These are phyloP conservation scores for Termitomyces titanicus DNA, from an alignment of 768 basidiomycete genomes.

Conservation along the genomic window DNA sequence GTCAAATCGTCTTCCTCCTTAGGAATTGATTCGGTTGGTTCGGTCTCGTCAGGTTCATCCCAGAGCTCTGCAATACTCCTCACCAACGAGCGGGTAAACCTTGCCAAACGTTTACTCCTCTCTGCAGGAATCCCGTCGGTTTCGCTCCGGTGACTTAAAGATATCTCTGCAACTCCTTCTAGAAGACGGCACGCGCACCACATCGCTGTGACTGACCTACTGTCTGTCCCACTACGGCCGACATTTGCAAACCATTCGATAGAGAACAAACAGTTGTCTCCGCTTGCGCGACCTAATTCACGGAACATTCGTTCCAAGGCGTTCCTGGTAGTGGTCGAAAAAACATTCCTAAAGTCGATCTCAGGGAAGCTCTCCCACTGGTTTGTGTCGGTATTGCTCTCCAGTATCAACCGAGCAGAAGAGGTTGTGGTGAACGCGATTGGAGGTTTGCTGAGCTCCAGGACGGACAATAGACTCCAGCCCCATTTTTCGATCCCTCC, in stretches of 20 bases:
- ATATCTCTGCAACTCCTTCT: slow-evolving; percentile 61
- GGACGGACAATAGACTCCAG: slow-evolving; percentile 76
- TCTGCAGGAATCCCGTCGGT: slow-evolving; percentile 22
- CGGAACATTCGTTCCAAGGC: slow-evolving; percentile 71
- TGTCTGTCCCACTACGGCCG: slow-evolving; percentile 40
- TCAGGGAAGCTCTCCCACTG: slow-evolving; percentile 52
- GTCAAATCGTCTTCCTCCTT: slow-evolving; percentile 28
- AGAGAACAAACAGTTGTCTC: slow-evolving; percentile 67
- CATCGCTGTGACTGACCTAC: slow-evolving; percentile 61
- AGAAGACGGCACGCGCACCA: slow-evolving; percentile 82
- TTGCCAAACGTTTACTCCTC: slow-evolving; percentile 53
- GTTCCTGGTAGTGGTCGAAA: slow-evolving; percentile 45
- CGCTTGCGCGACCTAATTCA: slow-evolving; percentile 63
- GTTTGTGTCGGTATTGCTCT: slow-evolving; percentile 38
- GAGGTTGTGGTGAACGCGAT: slow-evolving; percentile 45
- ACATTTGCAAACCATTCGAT: slow-evolving; percentile 80
- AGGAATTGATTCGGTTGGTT: slow-evolving; percentile 8
- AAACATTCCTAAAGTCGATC: slow-evolving; percentile 50
- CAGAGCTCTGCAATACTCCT: slow-evolving; percentile 70
- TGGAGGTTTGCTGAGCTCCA: slow-evolving; percentile 65
- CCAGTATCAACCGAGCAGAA: slow-evolving; percentile 53
- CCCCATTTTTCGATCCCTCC: slow-evolving; percentile 93
- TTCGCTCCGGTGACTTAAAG: slow-evolving; percentile 30
- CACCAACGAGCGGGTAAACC: slow-evolving; percentile 58
- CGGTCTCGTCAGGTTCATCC: slow-evolving; percentile 38